Conservation (phyloP, 768 basidiomycete genomes). For the Boletus edulis region DNA sequence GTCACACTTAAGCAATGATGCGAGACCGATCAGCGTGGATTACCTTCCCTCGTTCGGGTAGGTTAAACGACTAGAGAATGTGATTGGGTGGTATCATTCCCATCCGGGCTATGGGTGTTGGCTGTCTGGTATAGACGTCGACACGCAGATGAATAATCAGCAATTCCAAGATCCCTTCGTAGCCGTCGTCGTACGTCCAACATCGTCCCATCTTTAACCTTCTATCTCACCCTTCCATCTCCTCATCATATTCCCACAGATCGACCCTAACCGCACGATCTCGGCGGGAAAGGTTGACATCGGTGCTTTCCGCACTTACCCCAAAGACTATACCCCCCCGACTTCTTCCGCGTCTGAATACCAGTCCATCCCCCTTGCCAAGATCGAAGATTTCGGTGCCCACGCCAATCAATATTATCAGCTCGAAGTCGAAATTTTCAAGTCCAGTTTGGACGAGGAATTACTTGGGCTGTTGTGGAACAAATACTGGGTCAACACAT, state of each 20-base stretch:
- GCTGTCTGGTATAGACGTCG: conserved; percentile 98
- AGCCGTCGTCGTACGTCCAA: conserved; percentile 80
- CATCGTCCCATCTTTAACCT: neutral
- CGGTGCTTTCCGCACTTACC: conserved; percentile 97
- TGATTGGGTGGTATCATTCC: conserved; percentile 97
- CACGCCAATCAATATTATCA: conserved; percentile 96
- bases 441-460: conserved; percentile 83
- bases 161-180: conserved; percentile 95
- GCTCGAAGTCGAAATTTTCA: conserved; percentile 94
- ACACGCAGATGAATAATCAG: conserved; percentile 94
- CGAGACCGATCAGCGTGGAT: neutral
- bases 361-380: conserved; percentile 93
- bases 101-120: conserved; percentile 99
- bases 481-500: conserved; percentile 98
- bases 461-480: conserved; percentile 93
- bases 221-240: neutral
- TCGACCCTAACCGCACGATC: conserved; percentile 97
- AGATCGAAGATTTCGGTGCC: conserved; percentile 99
- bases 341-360: conserved; percentile 73
- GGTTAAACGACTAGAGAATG: conserved; percentile 83
- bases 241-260: conserved; percentile 41
- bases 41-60: conserved; percentile 28
- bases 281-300: conserved; percentile 99
- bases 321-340: conserved; percentile 90
- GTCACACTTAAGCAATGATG: neutral